Evolutionary conservation across 768 basidiomycete genomes (phyloP).

Genomic region (Panaeolus cyanescens): DNA sequence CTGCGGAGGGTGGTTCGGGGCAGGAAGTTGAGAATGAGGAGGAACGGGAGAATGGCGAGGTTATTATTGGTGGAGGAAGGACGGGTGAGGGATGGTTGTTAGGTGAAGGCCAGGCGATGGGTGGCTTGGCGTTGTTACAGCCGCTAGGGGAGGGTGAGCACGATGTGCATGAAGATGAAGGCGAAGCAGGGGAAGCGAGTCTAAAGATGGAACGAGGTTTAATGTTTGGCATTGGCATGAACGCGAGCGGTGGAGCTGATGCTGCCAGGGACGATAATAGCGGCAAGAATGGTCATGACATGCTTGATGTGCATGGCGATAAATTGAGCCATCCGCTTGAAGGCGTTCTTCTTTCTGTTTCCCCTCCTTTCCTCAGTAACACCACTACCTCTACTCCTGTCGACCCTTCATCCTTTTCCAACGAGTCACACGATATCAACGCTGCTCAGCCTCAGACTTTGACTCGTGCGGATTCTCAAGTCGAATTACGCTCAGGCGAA

Average conservation of each 20-base stretch:
- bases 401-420: neutral
- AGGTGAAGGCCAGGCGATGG: neutral
- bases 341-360: neutral
- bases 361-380: neutral
- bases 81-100: neutral
- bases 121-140: neutral
- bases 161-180: neutral
- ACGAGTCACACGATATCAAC: neutral
- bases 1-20: neutral
- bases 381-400: neutral
- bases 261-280: neutral
- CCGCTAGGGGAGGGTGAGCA: too few species aligned
- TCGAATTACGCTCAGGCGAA: neutral
- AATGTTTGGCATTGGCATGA: neutral
- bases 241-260: neutral
- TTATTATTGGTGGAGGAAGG: neutral
- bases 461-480: neutral
- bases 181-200: neutral
- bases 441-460: neutral
- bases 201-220: neutral
- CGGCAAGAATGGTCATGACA: neutral
- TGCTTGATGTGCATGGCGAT: neutral
- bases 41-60: neutral
- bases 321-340: neutral
- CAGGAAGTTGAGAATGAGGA: neutral